Evolutionary conservation across 2,329 filamentous ascomycete species (phyloP).

Genomic region (Ramularia endophylla): DNA sequence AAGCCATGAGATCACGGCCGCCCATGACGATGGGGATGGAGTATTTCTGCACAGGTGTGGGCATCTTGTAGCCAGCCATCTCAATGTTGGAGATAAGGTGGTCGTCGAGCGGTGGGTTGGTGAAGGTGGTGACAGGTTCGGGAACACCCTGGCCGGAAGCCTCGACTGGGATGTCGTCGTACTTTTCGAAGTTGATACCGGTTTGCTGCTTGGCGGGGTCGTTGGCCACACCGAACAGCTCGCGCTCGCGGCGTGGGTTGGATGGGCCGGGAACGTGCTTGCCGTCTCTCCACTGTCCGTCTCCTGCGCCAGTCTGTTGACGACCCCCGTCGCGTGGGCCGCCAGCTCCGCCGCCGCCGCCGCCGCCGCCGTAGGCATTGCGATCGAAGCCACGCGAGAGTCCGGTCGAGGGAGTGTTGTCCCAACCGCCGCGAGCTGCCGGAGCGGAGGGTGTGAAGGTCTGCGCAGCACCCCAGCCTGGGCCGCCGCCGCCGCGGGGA

Average conservation of each 20-base stretch:
- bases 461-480: conserved; percentile 49
- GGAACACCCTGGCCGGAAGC: conserved; percentile 91
- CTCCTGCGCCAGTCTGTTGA: conserved; percentile 74
- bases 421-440: conserved; percentile 38
- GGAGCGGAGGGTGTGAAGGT: conserved; percentile 47
- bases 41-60: conserved; percentile 98
- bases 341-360: conserved; percentile 40
- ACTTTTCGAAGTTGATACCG: conserved; percentile 99
- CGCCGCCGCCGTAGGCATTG: conserved; percentile 54
- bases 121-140: conserved; percentile 84
- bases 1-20: conserved; percentile 98
- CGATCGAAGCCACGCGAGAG: conserved; percentile 50
- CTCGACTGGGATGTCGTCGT: conserved; percentile 98
- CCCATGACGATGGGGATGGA: conserved; percentile 98
- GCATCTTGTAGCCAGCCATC: conserved; percentile 88
- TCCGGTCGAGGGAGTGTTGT: conserved; percentile 30
- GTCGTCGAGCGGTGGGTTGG: conserved; percentile 90
- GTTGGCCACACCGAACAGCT: conserved; percentile 86
- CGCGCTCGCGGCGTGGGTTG: conserved; percentile 86
- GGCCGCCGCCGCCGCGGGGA: conserved; percentile 26
- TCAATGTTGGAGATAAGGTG: conserved; percentile 91
- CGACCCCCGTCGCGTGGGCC: conserved; percentile 39
- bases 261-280: conserved; percentile 88
- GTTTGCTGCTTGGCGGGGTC: conserved; percentile 94
- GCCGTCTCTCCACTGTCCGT: conserved; percentile 93